Base-by-base conservation (phyloP, 179 eudicot genomes). In the Silene noctiflora region DNA sequence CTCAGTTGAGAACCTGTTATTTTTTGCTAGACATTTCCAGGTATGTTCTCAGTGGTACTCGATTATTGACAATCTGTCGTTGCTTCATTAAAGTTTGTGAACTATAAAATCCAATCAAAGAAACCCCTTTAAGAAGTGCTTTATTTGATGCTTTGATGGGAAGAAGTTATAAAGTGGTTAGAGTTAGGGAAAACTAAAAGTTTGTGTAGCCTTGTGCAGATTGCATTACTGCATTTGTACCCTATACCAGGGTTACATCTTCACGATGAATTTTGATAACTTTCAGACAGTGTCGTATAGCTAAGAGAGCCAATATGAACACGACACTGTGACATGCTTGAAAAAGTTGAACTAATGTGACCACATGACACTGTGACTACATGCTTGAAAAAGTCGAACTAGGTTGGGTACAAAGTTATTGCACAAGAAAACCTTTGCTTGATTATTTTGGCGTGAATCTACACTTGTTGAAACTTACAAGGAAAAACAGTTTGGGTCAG, bases 1-100 rank as follows among this genome's bases (percentile, higher is more conserved):
- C 79, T 89, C 97, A 46, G 76, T 89, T 83, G 94, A 91, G 83
- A 91, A 91, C 81, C 85, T 91, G 73, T 69, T 91, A 74, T 91
- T 79, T 79, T 87, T 91, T 72, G 91, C 90, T 31, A 88, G 80
- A 81, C 85, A 80, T 31, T 91, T 89, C 72, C 91, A 88, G 81
- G 97, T 91, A 82, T 68, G 86, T 80, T 79, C 42, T 69, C 66
- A 56, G 21, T 71, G 9, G 62, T 16, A 12, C 14, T 79, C 35
- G 46, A 8, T 44, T 12, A 21, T n/a, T 39, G 2, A 29, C 70
- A 61, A 59, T 48, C 22, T 61, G 44, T 73, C 16, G 27, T 51
- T 6, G 29, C 22, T 27, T 65, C 20, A 31, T 64, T 27, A 39
- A 29, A 65, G n/a, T 33, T 31, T 25, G 21, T 44, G 7, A 51